Evolutionary conservation across 2,329 filamentous ascomycete species (phyloP), one percentile per base, ranked within the genome.

Genomic region (Fusarium sp.): DNA sequence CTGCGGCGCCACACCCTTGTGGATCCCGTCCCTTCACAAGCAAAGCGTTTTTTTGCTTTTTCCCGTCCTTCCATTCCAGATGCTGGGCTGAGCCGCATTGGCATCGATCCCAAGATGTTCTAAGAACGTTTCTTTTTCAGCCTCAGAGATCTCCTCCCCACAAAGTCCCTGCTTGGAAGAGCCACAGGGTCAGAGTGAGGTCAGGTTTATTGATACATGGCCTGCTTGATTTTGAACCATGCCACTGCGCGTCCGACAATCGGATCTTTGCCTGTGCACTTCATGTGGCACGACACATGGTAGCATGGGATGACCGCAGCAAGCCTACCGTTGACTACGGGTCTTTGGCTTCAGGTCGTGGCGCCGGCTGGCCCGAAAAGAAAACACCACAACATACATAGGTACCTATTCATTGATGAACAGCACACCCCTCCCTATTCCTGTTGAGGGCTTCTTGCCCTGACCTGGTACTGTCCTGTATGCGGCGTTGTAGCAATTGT

Each of bases 241-340:
- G 35, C 55, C 48, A 69, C 28, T 55, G 47, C 47, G 55, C 51
- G 51, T 66, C 47, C 58, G 63, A 71, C 58, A 64, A 66, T 70
- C 74, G 65, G 69, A 54, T 69, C 63, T 68, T 70, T 73, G 64
- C 64, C 66, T 39, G 59, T 68, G 62, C 63, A 64, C 58, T 58
- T 50, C 58, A 63, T 74, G 63, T 78, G 75, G 75, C 75, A 77
- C 74, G 76, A 77, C 72, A 74, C 75, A 75, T 76, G 70, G 72
- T 71, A 47, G 56, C 50, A 74, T 68, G 62, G 51, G 69, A 78
- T 71, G 70, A 72, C 69, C 45, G 63, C 63, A 72, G 54, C 70
- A 74, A 62, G 67, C 69, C 68, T 64, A 59, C 65, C 63, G 65
- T 76, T 70, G 68, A 65, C 54, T 57, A 63, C 51, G 57, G 58